Evolutionary conservation across 441 rosid species (phyloP), one percentile per base, ranked within the genome.

Genomic region (Gossypium davidsonii): DNA sequence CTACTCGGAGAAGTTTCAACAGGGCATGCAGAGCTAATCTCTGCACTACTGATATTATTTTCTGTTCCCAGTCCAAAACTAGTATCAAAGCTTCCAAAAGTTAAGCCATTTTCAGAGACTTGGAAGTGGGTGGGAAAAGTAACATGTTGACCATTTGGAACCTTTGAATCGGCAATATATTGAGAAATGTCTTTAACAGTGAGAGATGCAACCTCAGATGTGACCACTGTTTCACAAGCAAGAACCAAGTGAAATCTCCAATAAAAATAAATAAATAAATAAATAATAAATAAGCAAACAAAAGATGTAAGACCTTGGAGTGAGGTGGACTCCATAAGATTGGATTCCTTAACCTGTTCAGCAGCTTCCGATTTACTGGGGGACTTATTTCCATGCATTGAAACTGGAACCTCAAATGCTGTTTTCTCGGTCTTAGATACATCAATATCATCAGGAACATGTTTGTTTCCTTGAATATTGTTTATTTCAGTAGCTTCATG

Each of bases 21-120:
- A 77, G 73, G 77, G 75, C 34, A 17, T 34, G 71, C 69, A 52
- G 89, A 74, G 64, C 80, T 83, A 56, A 74, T 70, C 17, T 81
- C 90, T 46, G 67, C 79, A 57, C 39, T 57, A 57, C 74, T 75
- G 65, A 67, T 78, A 70, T 79, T 77, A 65, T 49, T 18, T 48
- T 80, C 84, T 26, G 78, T 71, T 76, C 77, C 83, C 64, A 59
- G 56, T 55, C 76, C 87, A 73, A 84, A 77, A 76, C 65, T 72
- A 69, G 86, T 72, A 78, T 79, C 92, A 76, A 94, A 90, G 81
- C 96, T 94, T 83, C 98, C 98, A 87, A 94, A 94, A 62, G 88
- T 87, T 75, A 92, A 81, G 51, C 90, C 92, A 81, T 81, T 88
- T 77, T 87, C 87, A n/a, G 91, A 83, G 37, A 83, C 92, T 78